Evolutionary conservation across 2,329 filamentous ascomycete genomes (phyloP).

Genomic region (Chrysoporthe austroafricana): DNA sequence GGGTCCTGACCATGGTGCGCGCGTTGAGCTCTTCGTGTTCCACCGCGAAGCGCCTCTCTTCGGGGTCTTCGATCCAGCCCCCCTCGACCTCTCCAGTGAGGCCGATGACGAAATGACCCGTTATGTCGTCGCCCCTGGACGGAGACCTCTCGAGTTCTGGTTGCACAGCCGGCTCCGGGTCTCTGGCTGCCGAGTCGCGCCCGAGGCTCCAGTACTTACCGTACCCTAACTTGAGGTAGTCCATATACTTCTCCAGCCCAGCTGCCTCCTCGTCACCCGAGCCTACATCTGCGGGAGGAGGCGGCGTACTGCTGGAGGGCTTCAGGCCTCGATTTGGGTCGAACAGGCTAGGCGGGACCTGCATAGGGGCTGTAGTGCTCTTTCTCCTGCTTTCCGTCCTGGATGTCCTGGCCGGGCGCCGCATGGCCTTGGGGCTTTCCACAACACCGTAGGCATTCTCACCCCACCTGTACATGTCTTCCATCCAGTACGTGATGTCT

Average conservation of each 20-base stretch:
- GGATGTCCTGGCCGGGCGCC: conserved; percentile 49
- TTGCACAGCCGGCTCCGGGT: not conserved
- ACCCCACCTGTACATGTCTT: conserved; percentile 83
- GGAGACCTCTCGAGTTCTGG: conserved; percentile 15
- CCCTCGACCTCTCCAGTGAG: conserved; percentile 67
- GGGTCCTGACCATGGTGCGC: conserved; percentile 65
- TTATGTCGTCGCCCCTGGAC: conserved; percentile 30
- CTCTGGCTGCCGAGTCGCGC: conserved; percentile 17
- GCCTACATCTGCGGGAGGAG: conserved; percentile 2
- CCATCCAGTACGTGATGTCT: conserved; percentile 82
- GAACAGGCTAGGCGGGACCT: conserved; percentile 27
- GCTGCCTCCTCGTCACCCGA: conserved; percentile 38
- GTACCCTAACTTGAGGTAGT: conserved; percentile 69
- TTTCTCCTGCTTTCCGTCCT: conserved; percentile 33
- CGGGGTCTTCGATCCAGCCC: conserved; percentile 36
- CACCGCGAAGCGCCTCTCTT: conserved; percentile 36
- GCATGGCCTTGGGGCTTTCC: conserved; percentile 73
- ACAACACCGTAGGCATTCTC: conserved; percentile 82
- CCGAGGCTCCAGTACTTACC: conserved; percentile 66
- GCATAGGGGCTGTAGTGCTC: conserved; percentile 26
- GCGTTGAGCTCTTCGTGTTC: conserved; percentile 47
- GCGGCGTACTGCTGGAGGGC: conserved; percentile 7
- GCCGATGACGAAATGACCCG: conserved; percentile 67
- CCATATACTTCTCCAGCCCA: conserved; percentile 60
- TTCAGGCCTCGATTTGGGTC: conserved; percentile 16